Evolutionary conservation across 2,329 filamentous ascomycete species (phyloP), one percentile per base, ranked within the genome.

Genomic region (Sphaerulina vaccinii): DNA sequence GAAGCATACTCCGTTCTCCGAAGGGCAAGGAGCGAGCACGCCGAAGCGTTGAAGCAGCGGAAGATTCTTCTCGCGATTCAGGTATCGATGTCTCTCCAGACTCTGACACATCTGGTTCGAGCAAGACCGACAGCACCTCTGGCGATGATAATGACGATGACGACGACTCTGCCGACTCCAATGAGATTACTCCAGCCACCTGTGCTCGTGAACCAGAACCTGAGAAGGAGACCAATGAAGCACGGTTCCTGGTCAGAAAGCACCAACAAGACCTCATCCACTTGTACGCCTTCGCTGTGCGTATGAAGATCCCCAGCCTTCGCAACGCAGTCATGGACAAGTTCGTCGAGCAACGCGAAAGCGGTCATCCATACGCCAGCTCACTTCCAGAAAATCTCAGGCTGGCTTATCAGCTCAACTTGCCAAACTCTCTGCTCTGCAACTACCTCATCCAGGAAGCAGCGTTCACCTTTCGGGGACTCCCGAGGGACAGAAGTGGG

Each of bases 401-500:
- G 8, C 11, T 48, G 35, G 45, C 45, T 2, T 48, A 48, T 35
- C 29, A 40, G 35, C 24, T 48, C 33, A 48, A 48, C 18, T 35
- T 38, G 10, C 45, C 45, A 18, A 37, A 27, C 23, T 48, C 45
- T 3, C 15, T 32, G 7, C 23, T 48, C 2, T 48, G 45, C 22
- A 47, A 23, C 35, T 48, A 48, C 15, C 35, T 48, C 35, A 48
- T 48, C 15, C 45, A 48, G 32, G 45, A 48, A 48, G 45, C 45
- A 11, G 45, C 45, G 9, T 48, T 40, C 36, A 40, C 45, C 15
- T 48, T 48, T 13, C 45, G 45, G 13, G 45, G 45, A 5, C 24
- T 48, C 15, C 45, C 45, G 8, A 35, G 45, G 19, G 45, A 48
- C 24, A 23, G 36, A 15, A 38, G 33, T 10, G 45, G 45, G n/a